Conservation (phyloP, 2,329 filamentous ascomycete species). For the Rhynchosporium graminicola region DNA sequence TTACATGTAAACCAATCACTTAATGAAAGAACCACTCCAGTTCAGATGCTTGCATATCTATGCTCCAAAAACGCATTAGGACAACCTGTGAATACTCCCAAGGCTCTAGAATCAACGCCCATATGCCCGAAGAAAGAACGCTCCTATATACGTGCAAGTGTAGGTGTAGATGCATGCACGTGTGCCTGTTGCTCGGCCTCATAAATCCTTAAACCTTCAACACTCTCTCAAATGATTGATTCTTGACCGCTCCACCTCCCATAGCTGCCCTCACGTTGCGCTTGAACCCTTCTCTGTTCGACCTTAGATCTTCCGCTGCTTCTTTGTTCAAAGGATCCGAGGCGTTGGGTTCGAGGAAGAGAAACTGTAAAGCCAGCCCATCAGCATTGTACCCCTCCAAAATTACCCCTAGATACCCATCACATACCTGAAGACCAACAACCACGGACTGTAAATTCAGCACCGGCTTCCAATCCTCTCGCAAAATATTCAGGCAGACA, state of each 20-base stretch:
- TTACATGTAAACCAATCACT: neutral
- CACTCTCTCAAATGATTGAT: slow-evolving; percentile 75
- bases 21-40: neutral
- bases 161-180: slow-evolving; percentile 27
- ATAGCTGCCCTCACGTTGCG: slow-evolving; percentile 85
- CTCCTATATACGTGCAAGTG: slow-evolving; percentile 31
- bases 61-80: slow-evolving; percentile 25
- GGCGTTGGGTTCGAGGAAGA: slow-evolving; percentile 97
- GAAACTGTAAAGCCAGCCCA: slow-evolving; percentile 60
- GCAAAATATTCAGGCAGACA: slow-evolving; percentile 93
- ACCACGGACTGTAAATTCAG: slow-evolving; percentile 96
- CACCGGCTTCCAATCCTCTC: slow-evolving; percentile 99
- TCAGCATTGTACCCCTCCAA: slow-evolving; percentile 16
- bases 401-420: neutral
- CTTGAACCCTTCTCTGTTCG: slow-evolving; percentile 86
- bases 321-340: slow-evolving; percentile 98
- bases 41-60: slow-evolving; percentile 20
- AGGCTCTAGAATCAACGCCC: slow-evolving; percentile 32
- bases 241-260: slow-evolving; percentile 75
- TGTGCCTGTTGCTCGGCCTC: slow-evolving; percentile 16
- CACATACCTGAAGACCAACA: slow-evolving; percentile 78
- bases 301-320: slow-evolving; percentile 86
- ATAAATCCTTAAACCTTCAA: slow-evolving; percentile 49
- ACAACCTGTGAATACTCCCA: slow-evolving; percentile 33
- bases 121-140: slow-evolving; percentile 31